Base-by-base conservation (phyloP, 345 rosid species). In the Salix koriyanagi region DNA sequence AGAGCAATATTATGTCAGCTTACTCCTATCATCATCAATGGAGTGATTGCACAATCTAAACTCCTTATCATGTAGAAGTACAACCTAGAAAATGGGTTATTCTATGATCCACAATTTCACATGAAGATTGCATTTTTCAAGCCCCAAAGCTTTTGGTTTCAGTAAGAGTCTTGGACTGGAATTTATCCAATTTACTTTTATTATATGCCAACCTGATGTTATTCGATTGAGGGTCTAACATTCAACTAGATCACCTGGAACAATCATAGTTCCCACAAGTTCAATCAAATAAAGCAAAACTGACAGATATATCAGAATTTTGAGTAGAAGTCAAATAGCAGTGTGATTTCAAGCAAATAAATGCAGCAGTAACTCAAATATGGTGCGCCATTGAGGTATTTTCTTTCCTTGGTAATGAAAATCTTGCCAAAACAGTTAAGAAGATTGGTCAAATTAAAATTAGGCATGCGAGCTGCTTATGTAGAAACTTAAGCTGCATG, bases 21-120 rank as follows among this genome's bases (percentile, higher is more conserved):
- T 18, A 52, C 68, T n/a, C 74, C 21, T 56, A 21, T 75, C 79
- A 30, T 30, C 67, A 65, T 41, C 50, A 21, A 61, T n/a, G 42
- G 39, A 65, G 39, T 13, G 25, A 37, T 68, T 68, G 52, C 44
- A 21, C 6, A 6, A 2, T 68, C 18, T 21, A 34, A 19, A 15
- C 28, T 12, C 18, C 12, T 62, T 28, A 26, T 4, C 15, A 8
- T 10, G 26, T 23, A 28, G 4, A 3, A 30, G 6, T 11, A 5
- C 2, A 62, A 8, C 34, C 58, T 42, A 2, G 46, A 42, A 42
- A 42, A 42, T 11, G 6, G n/a, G 21, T 50, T 50, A 4, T 50
- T 5, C n/a, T 18, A 1, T 5, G 7, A 19, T 36, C 37, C 19
- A n/a, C 4, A 34, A 66, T 10, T 13, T 66, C 26, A 34, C 28